Evolutionary conservation across 176 grass and related monocot genomes (phyloP), one percentile per base, ranked within the genome.

Genomic region (Panicum miliaceum): DNA sequence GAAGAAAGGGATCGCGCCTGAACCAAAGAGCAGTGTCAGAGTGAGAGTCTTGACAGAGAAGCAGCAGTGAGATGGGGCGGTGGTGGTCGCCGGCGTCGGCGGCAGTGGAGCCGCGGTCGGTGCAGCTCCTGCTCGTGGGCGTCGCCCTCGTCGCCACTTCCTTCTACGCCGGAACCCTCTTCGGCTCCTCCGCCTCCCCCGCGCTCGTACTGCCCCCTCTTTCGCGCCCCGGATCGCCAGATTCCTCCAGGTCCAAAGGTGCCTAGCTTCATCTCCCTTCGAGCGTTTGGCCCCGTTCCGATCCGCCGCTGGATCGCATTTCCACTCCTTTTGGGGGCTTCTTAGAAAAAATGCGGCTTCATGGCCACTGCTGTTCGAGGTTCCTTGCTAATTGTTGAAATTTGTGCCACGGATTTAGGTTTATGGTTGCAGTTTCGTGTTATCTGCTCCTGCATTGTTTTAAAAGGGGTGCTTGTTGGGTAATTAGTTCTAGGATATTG

Each of bases 131-230:
- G 15, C 78, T 99, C 41, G 54, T 92, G 66, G 84, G 81, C 36
- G 65, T 94, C 40, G 89, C 92, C 78, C 81, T 99, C 48, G 51
- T 92, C 70, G 64, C 89, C 5, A 81, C 90, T 43, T 86, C 90
- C 36, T 96, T 99, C 91, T 99, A 94, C 84, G 86, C 89, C 23
- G 86, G 96, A 73, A 94, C 93, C 20, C 84, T 99, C 59, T 96
- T 99, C 74, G 71, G 78, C 57, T 62, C 90, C 84, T 88, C 85
- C 76, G 23, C 82, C 32, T 73, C 86, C 58, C 23, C 81, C 0
- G 26, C 23, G 71, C 81, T 82, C 59, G 12, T 86, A 72, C 11
- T 81, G 46, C 76, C 61, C 46, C 67, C 68, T 7, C 29, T 32
- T 32, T 32, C 56, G 15, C 61, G 40, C 71, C n/a, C 78, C 69